Evolutionary conservation across 2,329 filamentous ascomycete genomes (phyloP).

Genomic region (Talaromyces verruculosus): DNA sequence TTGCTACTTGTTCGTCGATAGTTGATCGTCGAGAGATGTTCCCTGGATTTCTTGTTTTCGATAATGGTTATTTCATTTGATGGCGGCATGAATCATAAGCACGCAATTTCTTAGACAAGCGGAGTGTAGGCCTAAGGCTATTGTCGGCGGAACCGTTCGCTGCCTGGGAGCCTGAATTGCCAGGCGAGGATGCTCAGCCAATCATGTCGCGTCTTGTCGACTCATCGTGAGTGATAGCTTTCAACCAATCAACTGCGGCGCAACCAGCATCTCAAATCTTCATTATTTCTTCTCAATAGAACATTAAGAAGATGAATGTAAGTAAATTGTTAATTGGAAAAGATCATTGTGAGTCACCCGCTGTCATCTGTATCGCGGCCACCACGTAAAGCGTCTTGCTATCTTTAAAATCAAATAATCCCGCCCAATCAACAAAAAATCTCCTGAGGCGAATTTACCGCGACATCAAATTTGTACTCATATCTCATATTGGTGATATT

Average conservation of each 20-base stretch:
- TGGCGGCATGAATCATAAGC: neutral
- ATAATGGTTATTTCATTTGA: neutral
- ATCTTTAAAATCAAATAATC: neutral
- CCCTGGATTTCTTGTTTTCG: neutral
- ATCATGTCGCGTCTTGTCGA: conserved; percentile 10
- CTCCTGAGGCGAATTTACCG: conserved; percentile 4
- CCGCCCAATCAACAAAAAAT: neutral
- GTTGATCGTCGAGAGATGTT: neutral
- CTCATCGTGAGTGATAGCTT: conserved; percentile 20
- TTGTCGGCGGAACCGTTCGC: neutral
- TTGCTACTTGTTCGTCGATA: neutral
- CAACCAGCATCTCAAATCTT: neutral
- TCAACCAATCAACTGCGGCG: conserved; percentile 12
- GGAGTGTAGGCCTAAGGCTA: neutral
- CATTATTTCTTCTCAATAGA: neutral
- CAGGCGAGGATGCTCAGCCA: neutral
- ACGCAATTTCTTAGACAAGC: neutral
- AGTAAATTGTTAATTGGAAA: neutral
- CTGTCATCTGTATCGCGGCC: conserved; percentile 2
- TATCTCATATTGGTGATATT: conserved; percentile 8
- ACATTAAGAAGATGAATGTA: too few relatives aligned
- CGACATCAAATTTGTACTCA: neutral
- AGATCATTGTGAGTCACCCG: conserved; percentile 16
- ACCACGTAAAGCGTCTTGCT: neutral
- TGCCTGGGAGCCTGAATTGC: neutral